Evolutionary conservation across 2,329 filamentous ascomycete species (phyloP), one percentile per base, ranked within the genome.

Genomic region (Byssochlamys sp.): DNA sequence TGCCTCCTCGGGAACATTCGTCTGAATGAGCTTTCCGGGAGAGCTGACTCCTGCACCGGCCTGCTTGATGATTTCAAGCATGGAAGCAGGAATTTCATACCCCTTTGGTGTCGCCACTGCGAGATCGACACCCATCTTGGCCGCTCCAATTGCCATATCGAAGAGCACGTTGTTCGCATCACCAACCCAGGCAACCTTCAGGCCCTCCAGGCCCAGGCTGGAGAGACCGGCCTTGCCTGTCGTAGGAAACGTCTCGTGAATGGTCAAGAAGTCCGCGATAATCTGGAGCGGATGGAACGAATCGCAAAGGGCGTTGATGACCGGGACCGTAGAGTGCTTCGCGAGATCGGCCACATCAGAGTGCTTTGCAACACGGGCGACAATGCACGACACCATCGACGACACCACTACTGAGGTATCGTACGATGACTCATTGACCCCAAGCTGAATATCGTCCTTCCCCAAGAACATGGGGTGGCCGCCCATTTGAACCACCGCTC

Each of bases 91-190:
- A 61, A 97, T 95, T 54, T 84, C 84, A 70, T 95, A 97, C 53
- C 89, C 90, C 60, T 81, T 77, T 24, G 94, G 94, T 0, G 92
- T 91, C 11, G 94, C 94, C 39, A 97, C 90, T 1, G 89, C 79
- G 61, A 99, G 82, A 66, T 95, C 82, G 27, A 96, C 84, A 52
- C 94, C 94, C 65, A 92, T 82, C 77, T 96, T 97, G 65, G 88
- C 78, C 58, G 89, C 91, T 48, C 84, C 91, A 64, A 94, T 92
- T 53, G 91, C 91, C 56, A 97, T 81, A 70, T 99, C 92, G 69
- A 91, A 96, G 26, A 97, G 83, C 28, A 99, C 92, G 66, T 99
- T 99, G 78, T 97, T 99, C 10, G 91, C 90, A 71, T 99, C 92
- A 55, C 92, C 92, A 52, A 99, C 81, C 94, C 94, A 99, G 14